A percentile compares a stretch with the other conserved stretches of the same genome.
These are phyloP conservation scores for Cryptosporidium canis DNA, from an alignment of 169 alveolate genomes.

Conservation along the genomic window DNA sequence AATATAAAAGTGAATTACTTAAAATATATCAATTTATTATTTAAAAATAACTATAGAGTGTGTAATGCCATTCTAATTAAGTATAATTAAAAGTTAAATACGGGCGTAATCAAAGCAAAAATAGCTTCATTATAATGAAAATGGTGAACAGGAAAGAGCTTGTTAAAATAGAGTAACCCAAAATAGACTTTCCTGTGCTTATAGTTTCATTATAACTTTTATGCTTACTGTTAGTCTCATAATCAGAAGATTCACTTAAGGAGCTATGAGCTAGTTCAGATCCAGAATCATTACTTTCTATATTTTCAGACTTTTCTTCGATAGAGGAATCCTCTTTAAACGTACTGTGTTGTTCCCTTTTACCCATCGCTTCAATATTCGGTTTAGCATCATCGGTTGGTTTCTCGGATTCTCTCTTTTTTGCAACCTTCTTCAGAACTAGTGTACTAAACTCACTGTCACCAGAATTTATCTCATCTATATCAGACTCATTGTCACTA, in stretches of 20 bases:
- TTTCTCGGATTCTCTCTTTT: background rate
- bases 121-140: constrained; percentile 18
- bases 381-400: background rate
- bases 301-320: background rate
- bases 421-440: background rate
- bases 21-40: background rate
- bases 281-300: background rate
- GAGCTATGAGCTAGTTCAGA: background rate
- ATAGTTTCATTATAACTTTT: constrained; percentile 43
- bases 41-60: background rate
- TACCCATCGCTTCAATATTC: background rate
- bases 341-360: background rate
- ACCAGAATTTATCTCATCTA: background rate
- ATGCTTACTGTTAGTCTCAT: background rate
- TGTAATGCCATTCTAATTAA: too few relatives aligned
- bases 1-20: too few relatives aligned
- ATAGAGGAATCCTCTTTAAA: background rate
- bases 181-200: constrained; percentile 26
- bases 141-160: background rate
- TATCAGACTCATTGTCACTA: background rate
- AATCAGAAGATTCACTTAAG: constrained; percentile 14
- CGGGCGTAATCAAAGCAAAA: constrained; percentile 5
- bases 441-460: background rate
- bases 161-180: constrained; percentile 30
- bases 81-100: background rate